Evolutionary conservation across 2,329 filamentous ascomycete genomes (phyloP).

Genomic region (Sporothrix protearum): DNA sequence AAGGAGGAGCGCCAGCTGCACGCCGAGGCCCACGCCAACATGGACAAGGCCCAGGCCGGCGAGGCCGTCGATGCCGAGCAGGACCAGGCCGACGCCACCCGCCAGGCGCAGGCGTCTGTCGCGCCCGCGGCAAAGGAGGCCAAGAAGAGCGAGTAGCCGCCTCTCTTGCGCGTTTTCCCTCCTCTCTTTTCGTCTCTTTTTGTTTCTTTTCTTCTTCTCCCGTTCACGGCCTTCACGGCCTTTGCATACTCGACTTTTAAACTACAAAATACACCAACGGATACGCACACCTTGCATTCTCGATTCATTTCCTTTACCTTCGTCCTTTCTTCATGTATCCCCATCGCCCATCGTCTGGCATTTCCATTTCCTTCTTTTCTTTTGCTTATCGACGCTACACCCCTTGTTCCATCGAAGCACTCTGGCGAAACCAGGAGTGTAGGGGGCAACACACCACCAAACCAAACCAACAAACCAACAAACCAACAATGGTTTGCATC

Average conservation of each 20-base stretch:
- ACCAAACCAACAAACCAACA: too few relatives aligned
- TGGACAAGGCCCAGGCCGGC: constrained; percentile 47
- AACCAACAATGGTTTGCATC: background rate
- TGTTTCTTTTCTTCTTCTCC: background rate
- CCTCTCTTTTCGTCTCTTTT: background rate
- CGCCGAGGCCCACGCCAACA: constrained; percentile 45
- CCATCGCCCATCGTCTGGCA: background rate
- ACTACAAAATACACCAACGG: constrained; percentile 8
- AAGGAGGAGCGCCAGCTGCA: constrained; percentile 68
- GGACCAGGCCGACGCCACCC: constrained; percentile 47
- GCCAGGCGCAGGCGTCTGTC: constrained; percentile 41
- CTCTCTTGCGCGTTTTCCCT: background rate
- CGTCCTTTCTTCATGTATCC: constrained; percentile 3
- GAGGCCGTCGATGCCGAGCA: constrained; percentile 56
- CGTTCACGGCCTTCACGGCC: background rate
- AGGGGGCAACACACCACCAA: background rate
- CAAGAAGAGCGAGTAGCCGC: constrained; percentile 35
- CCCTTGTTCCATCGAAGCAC: constrained; percentile 12
- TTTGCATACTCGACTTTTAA: constrained; percentile 8
- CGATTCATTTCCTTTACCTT: background rate
- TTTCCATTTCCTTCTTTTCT: background rate
- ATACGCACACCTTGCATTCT: constrained; percentile 15
- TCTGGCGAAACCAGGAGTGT: background rate
- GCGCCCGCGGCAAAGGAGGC: constrained; percentile 42
- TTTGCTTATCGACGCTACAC: background rate